Evolutionary conservation across 352 stramenopile genomes (phyloP), one percentile per base, ranked within the genome.

Genomic region (Globisporangium iwayamae): DNA sequence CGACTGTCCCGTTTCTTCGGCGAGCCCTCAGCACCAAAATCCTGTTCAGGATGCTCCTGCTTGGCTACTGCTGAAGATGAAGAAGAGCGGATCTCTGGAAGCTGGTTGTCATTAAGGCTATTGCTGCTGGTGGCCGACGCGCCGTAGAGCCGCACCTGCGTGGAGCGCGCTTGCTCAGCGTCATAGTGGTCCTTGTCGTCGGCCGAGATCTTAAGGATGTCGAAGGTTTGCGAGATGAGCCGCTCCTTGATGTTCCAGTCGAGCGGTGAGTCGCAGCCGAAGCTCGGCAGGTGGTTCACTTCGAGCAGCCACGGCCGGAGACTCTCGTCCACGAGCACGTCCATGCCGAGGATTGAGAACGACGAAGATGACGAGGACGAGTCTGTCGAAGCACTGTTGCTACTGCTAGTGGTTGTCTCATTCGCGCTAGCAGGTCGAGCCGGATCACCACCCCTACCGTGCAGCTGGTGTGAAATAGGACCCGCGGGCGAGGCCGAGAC

Each of bases 221-320:
- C 83, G 14, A 98, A 88, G 0, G 93, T 93, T 73, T 98, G 90
- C 7, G 81, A 87, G 47, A 99, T 97, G 3, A 99, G 81, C 16
- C 90, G 83, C 62, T 93, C 87, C 71, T 99, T 99, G 70, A 99
- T 96, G 60, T 93, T 87, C 80, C 84, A 89, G 73, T 99, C 97
- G 11, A 99, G 67, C 13, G 87, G 85, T 32, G 91, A 97, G 65
- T 99, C 97, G 53, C 94, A 98, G 3, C 87, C 93, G 76, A 98
- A 98, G 65, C 89, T 94, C 54, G 97, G 93, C 9, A 99, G 58
- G 67, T 99, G 94, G 70, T 99, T 99, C 32, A 99, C 96, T 65
- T 99, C 97, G 10, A 99, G 94, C 18, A 99, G 74, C 85, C 91
- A 98, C 6, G 97, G 95, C 62, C 97, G 98, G 0, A 99, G 77